Base-by-base conservation (phyloP, 2,329 filamentous ascomycete genomes). In the Arthrobotrys musiformis region DNA sequence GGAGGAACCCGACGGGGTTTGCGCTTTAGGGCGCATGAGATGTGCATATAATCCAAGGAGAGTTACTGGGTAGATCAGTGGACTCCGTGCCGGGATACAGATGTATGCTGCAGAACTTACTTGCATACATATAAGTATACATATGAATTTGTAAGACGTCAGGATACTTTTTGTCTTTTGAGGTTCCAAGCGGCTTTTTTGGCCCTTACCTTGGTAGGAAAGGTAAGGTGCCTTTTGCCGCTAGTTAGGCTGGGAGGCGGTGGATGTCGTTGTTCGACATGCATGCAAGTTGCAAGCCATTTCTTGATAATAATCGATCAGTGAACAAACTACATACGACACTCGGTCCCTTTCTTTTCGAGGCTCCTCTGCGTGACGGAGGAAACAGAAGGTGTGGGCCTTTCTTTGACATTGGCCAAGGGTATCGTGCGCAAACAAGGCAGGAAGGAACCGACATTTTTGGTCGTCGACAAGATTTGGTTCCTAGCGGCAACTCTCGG, bases 101-200 rank as follows among this genome's bases (percentile, higher is more conserved):
- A 28, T 62, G 58, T 62, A 48, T 50, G 64, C 52, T 70, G 72
- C 56, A 70, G 28, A 64, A 77, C 66, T 77, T 64, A 77, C 73
- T 67, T 70, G 73, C 73, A 77, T 77, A 50, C 73, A 77, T 70
- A 42, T 50, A 22, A 60, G 73, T 66, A 77, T 77, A 50, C 73
- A 77, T 70, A 42, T 50, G 28, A 60, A 62, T 50, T 74, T 54
- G 70, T 67, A 67, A 76, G 48, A 66, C 48, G 67, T 66, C 46
- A 56, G 35, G 48, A 48, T 37, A 52, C 35, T 33, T 42, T 37
- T 35, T 46, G 28, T 46, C 33, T 9, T 37, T 40, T 40, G 54
- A 40, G 26, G 33, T 35, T 37, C 42, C 17, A 30, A 56, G 46
- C 48, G 68, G 56, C 24, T 35, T 73, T 54, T n/a, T 24, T 8